A percentile compares a stretch with the other conserved stretches of the same genome.
These are phyloP conservation scores for Phlyctochytrium bullatum DNA, from an alignment of 192 early-diverging fungal genomes.

Conservation along the genomic window DNA sequence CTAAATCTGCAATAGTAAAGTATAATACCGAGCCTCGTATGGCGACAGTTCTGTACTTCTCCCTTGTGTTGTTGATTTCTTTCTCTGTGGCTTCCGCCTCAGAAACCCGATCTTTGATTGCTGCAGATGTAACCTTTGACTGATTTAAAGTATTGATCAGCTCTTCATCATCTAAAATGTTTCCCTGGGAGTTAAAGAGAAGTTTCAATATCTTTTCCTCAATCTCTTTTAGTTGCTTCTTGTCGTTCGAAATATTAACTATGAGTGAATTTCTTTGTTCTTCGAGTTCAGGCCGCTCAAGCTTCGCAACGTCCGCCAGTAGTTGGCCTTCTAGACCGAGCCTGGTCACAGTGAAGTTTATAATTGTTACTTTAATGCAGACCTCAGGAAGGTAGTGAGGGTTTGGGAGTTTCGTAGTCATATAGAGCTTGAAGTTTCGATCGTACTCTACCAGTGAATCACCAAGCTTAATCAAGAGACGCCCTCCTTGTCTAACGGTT, in stretches of 20 bases:
- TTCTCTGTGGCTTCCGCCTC: conserved; percentile 59
- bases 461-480: conserved; percentile 62
- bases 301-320: conserved; percentile 57
- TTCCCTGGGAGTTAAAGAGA: conserved; percentile 61
- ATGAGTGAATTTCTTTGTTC: conserved; percentile 60
- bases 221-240: conserved; percentile 61
- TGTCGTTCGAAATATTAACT: conserved; percentile 57
- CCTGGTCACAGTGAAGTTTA: conserved; percentile 67
- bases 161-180: conserved; percentile 67
- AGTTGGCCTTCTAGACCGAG: conserved; percentile 59
- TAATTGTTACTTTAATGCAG: conserved; percentile 60
- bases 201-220: conserved; percentile 63
- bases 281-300: conserved; percentile 60
- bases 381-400: conserved; percentile 65
- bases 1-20: conserved; percentile 60
- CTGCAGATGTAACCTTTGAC: conserved; percentile 64
- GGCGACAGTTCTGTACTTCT: conserved; percentile 59
- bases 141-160: conserved; percentile 62
- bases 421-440: conserved; percentile 63
- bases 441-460: conserved; percentile 65
- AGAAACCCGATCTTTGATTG: conserved; percentile 55
- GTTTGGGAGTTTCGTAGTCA: conserved; percentile 61
- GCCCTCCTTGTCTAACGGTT: conserved; percentile 56
- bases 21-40: conserved; percentile 62
- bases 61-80: conserved; percentile 57